phyloP scores from a whole-genome alignment of 345 rosid species.

The Pistacia atlantica region DNA sequence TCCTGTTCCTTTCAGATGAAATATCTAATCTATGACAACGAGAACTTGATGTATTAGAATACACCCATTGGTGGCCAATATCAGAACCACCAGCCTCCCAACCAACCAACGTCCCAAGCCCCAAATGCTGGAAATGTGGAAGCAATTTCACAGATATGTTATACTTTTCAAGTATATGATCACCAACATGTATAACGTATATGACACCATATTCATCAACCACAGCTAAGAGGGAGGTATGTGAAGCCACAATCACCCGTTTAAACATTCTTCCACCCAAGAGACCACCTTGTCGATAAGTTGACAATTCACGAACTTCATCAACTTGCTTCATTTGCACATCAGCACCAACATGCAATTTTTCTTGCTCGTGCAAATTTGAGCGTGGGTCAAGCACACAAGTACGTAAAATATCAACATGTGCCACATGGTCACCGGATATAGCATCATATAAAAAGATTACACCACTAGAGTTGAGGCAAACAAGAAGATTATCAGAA shows the following conservation, averaged over 20 bases:
- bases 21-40: slow-evolving; percentile 17
- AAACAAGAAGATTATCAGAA: slow-evolving; percentile 82
- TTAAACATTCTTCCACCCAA: slow-evolving; percentile 59
- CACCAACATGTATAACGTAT: slow-evolving; percentile 58
- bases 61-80: slow-evolving; percentile 54
- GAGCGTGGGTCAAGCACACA: slow-evolving; percentile 46
- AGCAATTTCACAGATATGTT: slow-evolving; percentile 38
- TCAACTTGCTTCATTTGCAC: slow-evolving; percentile 30
- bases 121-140: slow-evolving; percentile 55
- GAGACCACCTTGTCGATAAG: slow-evolving; percentile 27
- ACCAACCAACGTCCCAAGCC: slow-evolving; percentile 67
- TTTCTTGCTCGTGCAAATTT: slow-evolving; percentile 34
- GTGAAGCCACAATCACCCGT: slow-evolving; percentile 67
- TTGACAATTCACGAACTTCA: slow-evolving; percentile 33
- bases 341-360: slow-evolving; percentile 29
- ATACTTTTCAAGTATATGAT: slow-evolving; percentile 46
- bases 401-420: slow-evolving; percentile 54
- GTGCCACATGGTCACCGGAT: slow-evolving; percentile 70
- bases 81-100: slow-evolving; percentile 74
- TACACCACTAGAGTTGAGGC: slow-evolving; percentile 72
- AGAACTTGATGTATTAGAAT: slow-evolving; percentile 25
- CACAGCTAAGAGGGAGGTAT: slow-evolving; percentile 73
- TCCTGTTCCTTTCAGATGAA: slow-evolving; percentile 29
- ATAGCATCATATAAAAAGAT: slow-evolving; percentile 58
- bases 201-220: slow-evolving; percentile 75